A percentile compares a stretch with the other conserved stretches of the same genome.
phyloP scores from a whole-genome alignment of 2,329 filamentous ascomycete species.

The Alternaria triticina region DNA sequence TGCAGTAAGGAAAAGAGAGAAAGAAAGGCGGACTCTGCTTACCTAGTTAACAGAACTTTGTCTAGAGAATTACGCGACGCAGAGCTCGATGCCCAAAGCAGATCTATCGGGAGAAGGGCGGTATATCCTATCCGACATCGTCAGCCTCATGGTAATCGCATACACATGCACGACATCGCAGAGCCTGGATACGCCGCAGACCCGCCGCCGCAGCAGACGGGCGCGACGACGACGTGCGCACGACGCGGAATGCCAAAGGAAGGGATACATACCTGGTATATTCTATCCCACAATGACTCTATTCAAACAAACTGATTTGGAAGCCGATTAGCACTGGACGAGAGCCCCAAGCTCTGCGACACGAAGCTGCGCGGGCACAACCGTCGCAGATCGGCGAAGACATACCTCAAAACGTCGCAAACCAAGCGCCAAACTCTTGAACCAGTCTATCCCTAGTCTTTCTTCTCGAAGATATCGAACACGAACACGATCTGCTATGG shows the following conservation, averaged over 20 bases:
- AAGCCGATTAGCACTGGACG: constrained; percentile 35
- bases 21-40: constrained; percentile 27
- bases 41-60: constrained; percentile 37
- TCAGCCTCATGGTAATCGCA: constrained; percentile 3
- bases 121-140: constrained; percentile 30
- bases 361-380: constrained; percentile 5
- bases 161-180: not conserved
- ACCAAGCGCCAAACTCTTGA: constrained; percentile 50
- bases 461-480: constrained; percentile 44
- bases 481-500: constrained; percentile 44
- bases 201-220: not conserved
- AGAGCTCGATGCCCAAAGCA: constrained; percentile 38
- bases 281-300: constrained; percentile 36
- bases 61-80: constrained; percentile 34
- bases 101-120: constrained; percentile 39
- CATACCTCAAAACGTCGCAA: constrained; percentile 45
- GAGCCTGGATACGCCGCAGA: not conserved
- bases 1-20: not conserved
- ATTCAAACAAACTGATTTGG: constrained; percentile 30
- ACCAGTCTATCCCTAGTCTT: constrained; percentile 53
- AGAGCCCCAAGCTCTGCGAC: constrained; percentile 25
- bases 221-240: not conserved
- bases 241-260: not conserved
- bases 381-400: constrained; percentile 13
- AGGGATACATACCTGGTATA: constrained; percentile 31